These are phyloP conservation scores for Skeletonema potamos DNA, from an alignment of 108 stramenopile species.

Conservation along the genomic window DNA sequence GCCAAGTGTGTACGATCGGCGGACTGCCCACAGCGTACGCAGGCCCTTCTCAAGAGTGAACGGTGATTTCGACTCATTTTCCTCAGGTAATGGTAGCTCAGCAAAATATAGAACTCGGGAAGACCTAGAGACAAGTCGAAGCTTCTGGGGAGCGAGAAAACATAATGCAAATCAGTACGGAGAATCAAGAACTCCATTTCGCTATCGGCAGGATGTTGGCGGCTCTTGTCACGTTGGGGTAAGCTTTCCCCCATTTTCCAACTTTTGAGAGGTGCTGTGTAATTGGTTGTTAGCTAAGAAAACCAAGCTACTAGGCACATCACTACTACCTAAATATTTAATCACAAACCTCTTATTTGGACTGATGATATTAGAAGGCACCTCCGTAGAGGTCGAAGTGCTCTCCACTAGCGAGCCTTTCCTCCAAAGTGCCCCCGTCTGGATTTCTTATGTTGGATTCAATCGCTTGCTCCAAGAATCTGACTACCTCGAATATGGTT, in stretches of 20 bases:
- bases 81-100: slow-evolving; percentile 13
- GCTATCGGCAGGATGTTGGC: slow-evolving; percentile 22
- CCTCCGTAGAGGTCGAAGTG: background rate
- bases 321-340: background rate
- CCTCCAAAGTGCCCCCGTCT: background rate
- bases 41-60: slow-evolving; percentile 20
- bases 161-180: background rate
- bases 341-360: background rate
- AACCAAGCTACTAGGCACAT: background rate
- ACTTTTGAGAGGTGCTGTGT: slow-evolving; percentile 5
- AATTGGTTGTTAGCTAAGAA: background rate
- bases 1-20: slow-evolving; percentile 18
- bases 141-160: slow-evolving; percentile 8
- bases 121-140: slow-evolving; percentile 6
- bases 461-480: slow-evolving; percentile 41
- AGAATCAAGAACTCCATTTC: slow-evolving; percentile 16
- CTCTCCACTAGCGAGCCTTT: background rate
- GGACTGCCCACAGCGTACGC: slow-evolving; percentile 19
- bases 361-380: background rate
- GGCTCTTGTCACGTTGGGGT: slow-evolving; percentile 30
- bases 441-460: slow-evolving; percentile 7
- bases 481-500: slow-evolving; percentile 66
- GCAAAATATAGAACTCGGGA: slow-evolving; percentile 15
- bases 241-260: slow-evolving; percentile 34
- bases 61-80: slow-evolving; percentile 18